These are phyloP conservation scores for Vigna trinervia DNA, from an alignment of 306 rosid species.

Conservation along the genomic window DNA sequence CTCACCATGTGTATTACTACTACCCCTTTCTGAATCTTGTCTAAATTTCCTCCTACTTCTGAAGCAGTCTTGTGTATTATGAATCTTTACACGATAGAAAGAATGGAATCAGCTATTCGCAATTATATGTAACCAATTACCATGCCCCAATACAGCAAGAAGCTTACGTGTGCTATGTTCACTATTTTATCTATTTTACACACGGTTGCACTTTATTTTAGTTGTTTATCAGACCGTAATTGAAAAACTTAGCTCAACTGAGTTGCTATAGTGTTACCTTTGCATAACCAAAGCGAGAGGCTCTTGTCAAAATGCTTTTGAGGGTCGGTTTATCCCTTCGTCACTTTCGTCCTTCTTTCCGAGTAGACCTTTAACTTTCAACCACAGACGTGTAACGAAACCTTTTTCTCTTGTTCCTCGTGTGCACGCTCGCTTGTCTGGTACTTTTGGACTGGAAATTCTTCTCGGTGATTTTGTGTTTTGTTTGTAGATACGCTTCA, in stretches of 20 bases:
- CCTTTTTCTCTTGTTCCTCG: slow-evolving; percentile 44
- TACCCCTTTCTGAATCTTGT: slow-evolving; percentile 48
- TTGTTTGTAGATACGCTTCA: slow-evolving; percentile 47
- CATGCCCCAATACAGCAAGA: slow-evolving; percentile 14
- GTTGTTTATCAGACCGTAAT: neutral
- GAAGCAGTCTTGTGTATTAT: slow-evolving; percentile 72
- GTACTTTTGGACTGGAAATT: slow-evolving; percentile 44
- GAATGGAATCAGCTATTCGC: slow-evolving; percentile 45
- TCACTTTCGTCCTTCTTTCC: slow-evolving; percentile 45
- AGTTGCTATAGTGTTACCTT: slow-evolving; percentile 19
- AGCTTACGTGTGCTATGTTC: slow-evolving; percentile 8
- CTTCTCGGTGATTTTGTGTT: slow-evolving; percentile 46
- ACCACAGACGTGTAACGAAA: slow-evolving; percentile 62
- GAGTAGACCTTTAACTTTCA: slow-evolving; percentile 61
- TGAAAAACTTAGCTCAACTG: neutral
- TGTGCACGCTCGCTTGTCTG: slow-evolving; percentile 32
- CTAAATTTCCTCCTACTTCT: slow-evolving; percentile 46
- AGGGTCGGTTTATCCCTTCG: slow-evolving; percentile 19
- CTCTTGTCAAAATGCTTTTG: slow-evolving; percentile 11
- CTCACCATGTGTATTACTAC: slow-evolving; percentile 43
- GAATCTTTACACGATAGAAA: slow-evolving; percentile 57
- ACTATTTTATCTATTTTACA: slow-evolving; percentile 25
- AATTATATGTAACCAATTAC: slow-evolving; percentile 1
- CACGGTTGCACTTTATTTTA: slow-evolving; percentile 1
- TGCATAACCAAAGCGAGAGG: neutral